Evolutionary conservation across 129 eudicot genomes (phyloP), one percentile per base, ranked within the genome.

Genomic region (Chrysanthemum seticuspe): DNA sequence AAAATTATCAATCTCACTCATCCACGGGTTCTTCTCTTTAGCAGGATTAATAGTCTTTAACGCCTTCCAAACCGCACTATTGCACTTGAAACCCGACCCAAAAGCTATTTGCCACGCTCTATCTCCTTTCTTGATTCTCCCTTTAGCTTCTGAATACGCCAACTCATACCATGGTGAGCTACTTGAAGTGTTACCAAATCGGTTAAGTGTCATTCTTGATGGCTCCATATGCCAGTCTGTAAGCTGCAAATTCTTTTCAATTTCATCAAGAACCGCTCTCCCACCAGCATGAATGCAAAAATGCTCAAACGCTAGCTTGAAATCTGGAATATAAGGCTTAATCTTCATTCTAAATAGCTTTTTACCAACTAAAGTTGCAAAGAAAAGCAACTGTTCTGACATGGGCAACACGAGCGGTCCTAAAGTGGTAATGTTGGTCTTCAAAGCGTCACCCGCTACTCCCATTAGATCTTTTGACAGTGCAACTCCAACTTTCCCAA

Each of bases 21-120:
- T 82, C 97, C 97, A 91, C 1, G 97, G 97, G 67, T 57, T 87
- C 76, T 87, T 85, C 83, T 91, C 97, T 86, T 87, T 85, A 5
- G 87, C 85, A 3, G 97, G 97, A 75, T 87, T 80, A 3, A 91
- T 72, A 16, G 87, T 87, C 91, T 85, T 85, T 12, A 91, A 82
- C n/a, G 97, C 95, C 72, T 84, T 91, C 97, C 97, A 91, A 62
- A 91, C 97, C 1, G 97, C 97, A 71, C 97, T 91, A 73, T 91
- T 91, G 67, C 97, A 91, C 81, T 91, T 91, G 36, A 91, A 91
- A 13, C 97, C 97, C 0, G 97, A 91, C 16, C 97, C 97, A 60
- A 91, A 91, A 23, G 95, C 97, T 34, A 91, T 91, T 71, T 91
- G 97, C 97, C 97, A 91, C 0, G 91, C 85, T 87, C 97, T 82